phyloP scores from a whole-genome alignment of 306 rosid species.

The Corylus heterophylla region DNA sequence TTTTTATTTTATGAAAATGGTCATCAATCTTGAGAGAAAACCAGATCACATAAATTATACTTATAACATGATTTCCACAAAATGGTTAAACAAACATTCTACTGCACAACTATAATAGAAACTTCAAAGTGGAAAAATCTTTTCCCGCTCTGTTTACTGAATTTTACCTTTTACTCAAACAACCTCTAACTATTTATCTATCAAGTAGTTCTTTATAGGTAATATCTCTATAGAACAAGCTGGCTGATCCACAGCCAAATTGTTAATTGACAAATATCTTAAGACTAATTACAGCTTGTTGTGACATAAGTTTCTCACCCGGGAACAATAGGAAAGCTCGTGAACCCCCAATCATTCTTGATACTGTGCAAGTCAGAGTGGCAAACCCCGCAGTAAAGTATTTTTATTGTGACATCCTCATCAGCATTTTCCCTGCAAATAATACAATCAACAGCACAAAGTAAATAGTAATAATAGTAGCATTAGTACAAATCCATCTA shows the following conservation, averaged over 20 bases:
- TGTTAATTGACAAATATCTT: neutral
- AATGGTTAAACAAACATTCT: neutral
- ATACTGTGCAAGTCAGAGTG: slow-evolving; percentile 78
- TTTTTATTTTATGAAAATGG: too few relatives aligned
- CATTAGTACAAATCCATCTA: neutral
- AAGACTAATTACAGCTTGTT: neutral
- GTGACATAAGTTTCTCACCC: slow-evolving; percentile 47
- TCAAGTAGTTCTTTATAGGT: neutral
- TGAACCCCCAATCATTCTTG: slow-evolving; percentile 86
- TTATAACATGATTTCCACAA: neutral
- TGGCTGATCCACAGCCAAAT: neutral
- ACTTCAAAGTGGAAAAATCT: neutral
- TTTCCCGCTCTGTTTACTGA: neutral
- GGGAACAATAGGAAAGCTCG: slow-evolving; percentile 80
- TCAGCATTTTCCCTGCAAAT: slow-evolving; percentile 67
- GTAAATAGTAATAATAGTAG: slow-evolving; percentile 1
- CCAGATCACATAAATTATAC: too few relatives aligned
- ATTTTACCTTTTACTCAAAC: neutral
- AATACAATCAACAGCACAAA: neutral
- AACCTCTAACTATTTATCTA: neutral
- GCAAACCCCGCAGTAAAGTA: slow-evolving; percentile 86
- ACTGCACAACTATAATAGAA: neutral
- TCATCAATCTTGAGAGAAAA: too few relatives aligned
- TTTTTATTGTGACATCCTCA: slow-evolving; percentile 68
- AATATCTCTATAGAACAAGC: neutral